These are phyloP conservation scores for Fraxinus excelsior DNA, from an alignment of 257 asterid species.

Conservation along the genomic window DNA sequence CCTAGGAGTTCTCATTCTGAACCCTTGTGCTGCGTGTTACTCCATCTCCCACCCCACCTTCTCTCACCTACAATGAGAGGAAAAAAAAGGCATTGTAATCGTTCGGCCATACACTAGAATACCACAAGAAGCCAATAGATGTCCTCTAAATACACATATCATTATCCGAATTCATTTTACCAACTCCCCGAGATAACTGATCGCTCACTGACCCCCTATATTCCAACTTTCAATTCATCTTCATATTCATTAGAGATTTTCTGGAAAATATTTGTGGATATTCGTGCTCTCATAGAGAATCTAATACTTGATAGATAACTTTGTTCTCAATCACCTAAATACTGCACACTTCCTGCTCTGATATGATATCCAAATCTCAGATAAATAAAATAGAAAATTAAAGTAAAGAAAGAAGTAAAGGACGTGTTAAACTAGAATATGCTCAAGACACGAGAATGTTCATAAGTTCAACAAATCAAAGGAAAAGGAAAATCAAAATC, in stretches of 20 bases:
- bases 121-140: too few species aligned
- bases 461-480: neutral
- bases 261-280: neutral
- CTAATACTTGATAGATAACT: too few species aligned
- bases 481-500: neutral
- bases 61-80: too few species aligned
- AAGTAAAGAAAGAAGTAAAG: neutral
- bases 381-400: neutral
- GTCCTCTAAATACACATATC: too few species aligned
- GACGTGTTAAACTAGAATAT: neutral
- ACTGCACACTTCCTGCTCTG: neutral
- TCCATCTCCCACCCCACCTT: too few species aligned
- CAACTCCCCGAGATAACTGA: too few species aligned
- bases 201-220: too few species aligned
- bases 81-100: too few species aligned
- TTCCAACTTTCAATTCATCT: neutral
- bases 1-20: too few species aligned
- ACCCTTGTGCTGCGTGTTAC: too few species aligned
- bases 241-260: neutral
- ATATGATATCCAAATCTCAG: neutral
- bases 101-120: too few species aligned
- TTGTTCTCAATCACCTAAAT: neutral
- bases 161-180: too few species aligned
- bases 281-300: neutral
- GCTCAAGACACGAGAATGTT: neutral